Conservation (phyloP, 1,284 basidiomycete species). For the Ceratobasidium papillatum region DNA sequence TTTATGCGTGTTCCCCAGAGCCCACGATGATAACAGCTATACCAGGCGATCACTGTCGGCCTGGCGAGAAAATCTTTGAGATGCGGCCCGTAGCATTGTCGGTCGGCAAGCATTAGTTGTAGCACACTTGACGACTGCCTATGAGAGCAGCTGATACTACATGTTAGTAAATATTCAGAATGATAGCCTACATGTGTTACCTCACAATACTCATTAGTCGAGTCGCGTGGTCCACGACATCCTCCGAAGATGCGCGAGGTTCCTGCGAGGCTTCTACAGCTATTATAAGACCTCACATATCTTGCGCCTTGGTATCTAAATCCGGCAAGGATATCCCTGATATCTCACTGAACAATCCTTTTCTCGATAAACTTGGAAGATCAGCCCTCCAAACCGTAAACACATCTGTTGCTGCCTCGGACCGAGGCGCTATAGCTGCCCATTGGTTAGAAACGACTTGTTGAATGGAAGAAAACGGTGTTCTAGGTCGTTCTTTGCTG, state of each 20-base stretch:
- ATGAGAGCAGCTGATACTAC: background rate
- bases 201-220: too few species aligned
- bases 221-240: background rate
- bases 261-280: conserved; percentile 17
- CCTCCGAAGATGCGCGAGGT: conserved; percentile 33
- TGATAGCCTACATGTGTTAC: background rate
- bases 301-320: background rate
- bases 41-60: background rate
- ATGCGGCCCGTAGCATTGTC: conserved; percentile 15
- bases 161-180: background rate
- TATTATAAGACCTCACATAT: too few species aligned
- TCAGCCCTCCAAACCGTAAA: too few species aligned
- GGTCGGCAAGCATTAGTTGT: background rate
- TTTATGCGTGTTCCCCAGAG: background rate
- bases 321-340: too few species aligned
- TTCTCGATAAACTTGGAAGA: too few species aligned
- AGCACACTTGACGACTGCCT: background rate
- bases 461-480: too few species aligned
- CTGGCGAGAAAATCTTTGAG: background rate
- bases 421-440: too few species aligned
- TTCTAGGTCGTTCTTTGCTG: too few species aligned
- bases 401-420: too few species aligned
- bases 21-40: background rate
- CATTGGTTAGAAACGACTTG: too few species aligned
- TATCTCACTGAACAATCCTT: too few species aligned